Evolutionary conservation across 441 rosid species (phyloP), one percentile per base, ranked within the genome.

Genomic region (Euphorbia corollata): DNA sequence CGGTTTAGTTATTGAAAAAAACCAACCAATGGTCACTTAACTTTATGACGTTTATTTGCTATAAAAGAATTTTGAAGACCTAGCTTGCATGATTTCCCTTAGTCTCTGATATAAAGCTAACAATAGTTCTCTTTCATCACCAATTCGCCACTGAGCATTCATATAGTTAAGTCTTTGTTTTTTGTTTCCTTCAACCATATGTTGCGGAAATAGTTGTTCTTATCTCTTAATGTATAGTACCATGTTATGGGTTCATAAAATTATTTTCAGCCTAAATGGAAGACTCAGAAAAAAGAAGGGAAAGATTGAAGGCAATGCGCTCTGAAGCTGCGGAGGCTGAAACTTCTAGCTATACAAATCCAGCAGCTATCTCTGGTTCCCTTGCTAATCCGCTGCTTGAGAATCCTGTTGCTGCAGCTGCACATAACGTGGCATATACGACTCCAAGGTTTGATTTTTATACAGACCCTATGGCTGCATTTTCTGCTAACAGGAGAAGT

Each of bases 391-490:
- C 98, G 6, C 77, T 92, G 75, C 77, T 80, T 12, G 93, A 83
- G 22, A 61, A 80, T 48, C 76, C 85, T 5, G 65, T 2, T 5
- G 41, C 41, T 38, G 41, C 70, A 1, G 50, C 68, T 34, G 59
- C 10, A 68, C 78, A 74, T 56, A 83, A 73, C 50, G 76, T 58
- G 19, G 54, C 79, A 0, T 54, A 24, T 68, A 76, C 75, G 34
- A 55, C 76, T 58, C 82, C 78, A 10, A 83, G 94, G 74, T 92
- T 90, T 68, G 96, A 86, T 80, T 90, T 75, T 75, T 92, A 90
- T 74, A 90, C 96, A 0, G 88, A 92, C 60, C 98, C 98, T 3
- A 81, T 83, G 86, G 76, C 96, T 2, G 93, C 96, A 41, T 90
- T 85, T 65, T 85, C 96, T 71, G 80, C 81, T 64, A 77, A 80